These are phyloP conservation scores for Colletotrichum liaoningense DNA, from an alignment of 2,329 filamentous ascomycete genomes.

Conservation along the genomic window DNA sequence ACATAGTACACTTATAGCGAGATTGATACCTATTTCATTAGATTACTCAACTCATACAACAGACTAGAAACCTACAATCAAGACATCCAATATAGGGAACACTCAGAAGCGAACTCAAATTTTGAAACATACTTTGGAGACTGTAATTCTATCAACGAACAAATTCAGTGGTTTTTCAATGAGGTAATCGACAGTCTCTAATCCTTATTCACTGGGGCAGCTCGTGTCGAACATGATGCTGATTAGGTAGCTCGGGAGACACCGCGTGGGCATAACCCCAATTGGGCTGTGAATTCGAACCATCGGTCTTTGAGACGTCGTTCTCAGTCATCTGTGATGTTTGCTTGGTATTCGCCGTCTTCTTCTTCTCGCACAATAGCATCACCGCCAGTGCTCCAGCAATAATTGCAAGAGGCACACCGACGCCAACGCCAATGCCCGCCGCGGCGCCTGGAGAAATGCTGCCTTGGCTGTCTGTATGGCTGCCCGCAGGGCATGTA, in stretches of 20 bases:
- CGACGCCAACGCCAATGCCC: neutral
- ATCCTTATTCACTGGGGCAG: neutral
- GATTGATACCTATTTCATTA: conserved; percentile 1
- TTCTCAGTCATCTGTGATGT: neutral
- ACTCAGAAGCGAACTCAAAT: too few relatives aligned
- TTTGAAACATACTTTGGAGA: too few relatives aligned
- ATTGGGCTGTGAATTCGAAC: too few relatives aligned
- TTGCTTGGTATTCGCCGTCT: neutral
- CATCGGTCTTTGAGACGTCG: neutral
- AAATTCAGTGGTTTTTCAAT: too few relatives aligned
- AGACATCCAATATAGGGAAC: neutral
- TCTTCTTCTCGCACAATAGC: neutral
- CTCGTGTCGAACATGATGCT: neutral
- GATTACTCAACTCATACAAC: neutral
- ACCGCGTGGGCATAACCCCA: neutral
- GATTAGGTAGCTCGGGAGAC: neutral
- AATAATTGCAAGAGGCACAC: neutral
- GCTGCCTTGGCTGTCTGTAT: neutral
- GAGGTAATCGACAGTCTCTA: too few relatives aligned
- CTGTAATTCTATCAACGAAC: too few relatives aligned
- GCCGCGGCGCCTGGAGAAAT: neutral
- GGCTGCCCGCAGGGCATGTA: too few relatives aligned
- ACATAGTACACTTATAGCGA: neutral
- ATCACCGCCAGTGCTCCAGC: neutral
- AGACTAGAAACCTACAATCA: neutral